phyloP scores from a whole-genome alignment of 331 rosid genomes.

The Stylosanthes scabra region DNA sequence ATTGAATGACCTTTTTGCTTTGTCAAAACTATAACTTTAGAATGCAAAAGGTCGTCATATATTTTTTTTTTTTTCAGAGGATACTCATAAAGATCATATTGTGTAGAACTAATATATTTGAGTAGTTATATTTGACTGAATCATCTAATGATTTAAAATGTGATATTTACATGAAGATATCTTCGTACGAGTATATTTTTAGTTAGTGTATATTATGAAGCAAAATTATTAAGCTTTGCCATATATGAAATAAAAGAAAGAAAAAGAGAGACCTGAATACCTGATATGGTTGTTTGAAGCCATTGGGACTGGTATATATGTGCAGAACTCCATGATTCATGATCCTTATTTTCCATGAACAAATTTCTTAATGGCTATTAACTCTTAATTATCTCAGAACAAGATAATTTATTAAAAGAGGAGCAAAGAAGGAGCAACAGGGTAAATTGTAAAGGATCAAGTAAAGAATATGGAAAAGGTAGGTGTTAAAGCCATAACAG shows the following conservation, averaged over 20 bases:
- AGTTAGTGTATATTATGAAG: conserved; percentile 17
- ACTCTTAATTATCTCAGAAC: not conserved
- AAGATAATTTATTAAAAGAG: conserved; percentile 7
- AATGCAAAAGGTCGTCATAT: not conserved
- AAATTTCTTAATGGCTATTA: conserved; percentile 12
- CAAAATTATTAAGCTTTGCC: conserved; percentile 4
- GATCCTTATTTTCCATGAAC: conserved; percentile 45
- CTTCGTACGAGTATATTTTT: not conserved
- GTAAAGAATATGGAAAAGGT: conserved; percentile 41
- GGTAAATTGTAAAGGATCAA: conserved; percentile 11
- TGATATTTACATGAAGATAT: no score
- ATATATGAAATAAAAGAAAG: not conserved
- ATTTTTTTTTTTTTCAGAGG: no score
- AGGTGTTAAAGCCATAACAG: not conserved
- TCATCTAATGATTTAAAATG: no score
- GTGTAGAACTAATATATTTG: no score
- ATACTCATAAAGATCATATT: no score
- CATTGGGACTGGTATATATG: conserved; percentile 46
- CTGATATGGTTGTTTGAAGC: conserved; percentile 60
- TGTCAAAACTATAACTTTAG: not conserved
- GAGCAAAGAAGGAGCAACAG: not conserved
- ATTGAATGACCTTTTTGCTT: no score
- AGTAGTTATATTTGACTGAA: no score
- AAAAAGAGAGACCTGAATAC: conserved; percentile 50
- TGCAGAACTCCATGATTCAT: conserved; percentile 37